Conservation (phyloP, 2,329 filamentous ascomycete species). For the Orbilia ellipsospora region DNA sequence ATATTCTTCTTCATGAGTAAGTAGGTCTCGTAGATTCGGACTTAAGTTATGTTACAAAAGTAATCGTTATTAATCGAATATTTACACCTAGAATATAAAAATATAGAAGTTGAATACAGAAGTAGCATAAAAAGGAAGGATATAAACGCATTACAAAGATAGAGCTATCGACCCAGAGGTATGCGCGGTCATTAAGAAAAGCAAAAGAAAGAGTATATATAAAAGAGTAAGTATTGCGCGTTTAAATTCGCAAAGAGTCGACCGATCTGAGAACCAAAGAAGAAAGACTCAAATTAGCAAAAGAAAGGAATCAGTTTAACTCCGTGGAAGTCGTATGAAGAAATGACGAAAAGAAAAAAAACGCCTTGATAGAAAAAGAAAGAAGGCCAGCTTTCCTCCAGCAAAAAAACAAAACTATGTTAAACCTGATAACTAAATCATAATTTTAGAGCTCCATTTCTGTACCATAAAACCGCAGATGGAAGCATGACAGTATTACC, state of each 20-base stretch:
- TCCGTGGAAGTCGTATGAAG: neutral
- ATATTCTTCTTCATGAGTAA: too few relatives aligned
- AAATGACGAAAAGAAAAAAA: constrained; percentile 1
- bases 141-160: constrained; percentile 1
- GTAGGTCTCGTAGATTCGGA: too few relatives aligned
- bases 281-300: neutral
- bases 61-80: too few relatives aligned
- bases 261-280: neutral
- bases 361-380: constrained; percentile 1
- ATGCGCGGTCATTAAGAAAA: too few relatives aligned
- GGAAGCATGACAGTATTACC: constrained; percentile 12
- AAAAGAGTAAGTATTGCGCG: too few relatives aligned
- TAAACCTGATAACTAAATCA: neutral
- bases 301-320: constrained; percentile 7
- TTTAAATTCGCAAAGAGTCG: too few relatives aligned
- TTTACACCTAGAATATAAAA: too few relatives aligned
- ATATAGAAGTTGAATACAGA: too few relatives aligned
- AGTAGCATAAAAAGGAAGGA: neutral
- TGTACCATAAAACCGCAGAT: neutral
- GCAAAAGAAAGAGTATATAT: too few relatives aligned
- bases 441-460: neutral
- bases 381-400: constrained; percentile 37
- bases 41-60: too few relatives aligned
- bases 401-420: constrained; percentile 9
- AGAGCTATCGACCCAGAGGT: too few relatives aligned